Evolutionary conservation across 2,329 filamentous ascomycete genomes (phyloP).

Genomic region (Colletotrichum euphorbiae): DNA sequence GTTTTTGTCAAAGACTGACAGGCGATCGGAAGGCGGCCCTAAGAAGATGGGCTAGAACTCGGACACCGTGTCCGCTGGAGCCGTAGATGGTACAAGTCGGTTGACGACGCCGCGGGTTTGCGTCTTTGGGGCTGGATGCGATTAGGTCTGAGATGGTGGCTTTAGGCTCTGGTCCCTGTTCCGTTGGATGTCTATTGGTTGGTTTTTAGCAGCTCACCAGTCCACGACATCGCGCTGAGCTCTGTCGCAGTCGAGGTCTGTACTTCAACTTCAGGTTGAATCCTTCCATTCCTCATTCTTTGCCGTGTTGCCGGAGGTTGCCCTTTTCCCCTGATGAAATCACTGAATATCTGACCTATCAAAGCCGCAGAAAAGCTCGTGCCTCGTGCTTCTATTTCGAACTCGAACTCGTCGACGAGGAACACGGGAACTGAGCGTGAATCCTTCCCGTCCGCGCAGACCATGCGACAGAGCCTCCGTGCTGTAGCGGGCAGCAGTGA

Average conservation of each 20-base stretch:
- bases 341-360: not conserved
- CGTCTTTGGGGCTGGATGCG: conserved; percentile 5
- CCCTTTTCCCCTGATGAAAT: not conserved
- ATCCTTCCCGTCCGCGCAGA: conserved; percentile 4
- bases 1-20: conserved; percentile 2
- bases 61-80: conserved; percentile 23
- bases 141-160: conserved; percentile 3
- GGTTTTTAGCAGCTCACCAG: not conserved
- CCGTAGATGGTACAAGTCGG: conserved; percentile 5
- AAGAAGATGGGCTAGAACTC: conserved; percentile 5
- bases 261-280: not conserved
- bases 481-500: not conserved
- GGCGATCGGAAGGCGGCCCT: conserved; percentile 8
- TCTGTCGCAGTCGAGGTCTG: not conserved
- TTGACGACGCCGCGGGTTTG: not conserved
- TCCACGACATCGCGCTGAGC: not conserved
- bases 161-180: not conserved
- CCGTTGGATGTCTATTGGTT: not conserved
- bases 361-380: conserved; percentile 7
- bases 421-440: conserved; percentile 25
- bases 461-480: conserved; percentile 10
- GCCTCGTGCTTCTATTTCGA: conserved; percentile 10
- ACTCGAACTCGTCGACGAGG: not conserved
- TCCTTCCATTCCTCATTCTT: not conserved
- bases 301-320: not conserved